These are phyloP conservation scores for Fomitopsis betulina DNA, from an alignment of 1,284 basidiomycete genomes.

Conservation along the genomic window DNA sequence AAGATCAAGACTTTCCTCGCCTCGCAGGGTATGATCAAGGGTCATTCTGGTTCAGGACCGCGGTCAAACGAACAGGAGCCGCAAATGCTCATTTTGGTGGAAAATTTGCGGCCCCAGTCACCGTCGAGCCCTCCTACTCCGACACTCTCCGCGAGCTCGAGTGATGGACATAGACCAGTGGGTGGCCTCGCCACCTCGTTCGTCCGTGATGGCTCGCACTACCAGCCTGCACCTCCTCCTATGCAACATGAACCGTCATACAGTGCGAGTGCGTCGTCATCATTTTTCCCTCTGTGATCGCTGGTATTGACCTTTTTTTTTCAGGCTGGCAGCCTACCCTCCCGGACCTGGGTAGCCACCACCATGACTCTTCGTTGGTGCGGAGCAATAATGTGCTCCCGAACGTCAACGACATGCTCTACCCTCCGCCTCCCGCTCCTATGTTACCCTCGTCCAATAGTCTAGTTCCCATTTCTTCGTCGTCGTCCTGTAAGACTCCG, in stretches of 20 bases:
- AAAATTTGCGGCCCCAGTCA: slow-evolving; percentile 39
- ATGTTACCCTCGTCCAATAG: slow-evolving; percentile 31
- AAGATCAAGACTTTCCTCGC: slow-evolving; percentile 75
- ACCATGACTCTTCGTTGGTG: slow-evolving; percentile 30
- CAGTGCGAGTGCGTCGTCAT: slow-evolving; percentile 26
- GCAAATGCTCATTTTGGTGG: slow-evolving; percentile 49
- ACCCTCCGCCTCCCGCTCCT: slow-evolving; percentile 25
- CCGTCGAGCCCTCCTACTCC: slow-evolving; percentile 53
- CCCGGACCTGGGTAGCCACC: slow-evolving; percentile 30
- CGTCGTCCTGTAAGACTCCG: slow-evolving; percentile 58
- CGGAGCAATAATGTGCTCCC: slow-evolving; percentile 30
- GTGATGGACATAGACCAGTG: slow-evolving; percentile 35
- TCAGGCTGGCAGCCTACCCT: slow-evolving; percentile 30
- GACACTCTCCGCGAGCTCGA: slow-evolving; percentile 41
- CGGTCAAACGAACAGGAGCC: slow-evolving; percentile 50
- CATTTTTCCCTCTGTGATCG: slow-evolving; percentile 13
- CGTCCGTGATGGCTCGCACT: slow-evolving; percentile 34
- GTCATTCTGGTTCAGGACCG: slow-evolving; percentile 65
- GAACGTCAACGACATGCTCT: slow-evolving; percentile 36
- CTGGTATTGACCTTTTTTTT: slow-evolving; percentile 23
- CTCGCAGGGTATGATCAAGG: slow-evolving; percentile 81
- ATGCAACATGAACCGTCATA: slow-evolving; percentile 22
- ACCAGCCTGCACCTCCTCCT: slow-evolving; percentile 16
- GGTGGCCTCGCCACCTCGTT: slow-evolving; percentile 32
- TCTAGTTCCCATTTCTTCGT: slow-evolving; percentile 29